phyloP scores from a whole-genome alignment of 2,329 filamentous ascomycete species.

The Pseudogymnoascus sp. region DNA sequence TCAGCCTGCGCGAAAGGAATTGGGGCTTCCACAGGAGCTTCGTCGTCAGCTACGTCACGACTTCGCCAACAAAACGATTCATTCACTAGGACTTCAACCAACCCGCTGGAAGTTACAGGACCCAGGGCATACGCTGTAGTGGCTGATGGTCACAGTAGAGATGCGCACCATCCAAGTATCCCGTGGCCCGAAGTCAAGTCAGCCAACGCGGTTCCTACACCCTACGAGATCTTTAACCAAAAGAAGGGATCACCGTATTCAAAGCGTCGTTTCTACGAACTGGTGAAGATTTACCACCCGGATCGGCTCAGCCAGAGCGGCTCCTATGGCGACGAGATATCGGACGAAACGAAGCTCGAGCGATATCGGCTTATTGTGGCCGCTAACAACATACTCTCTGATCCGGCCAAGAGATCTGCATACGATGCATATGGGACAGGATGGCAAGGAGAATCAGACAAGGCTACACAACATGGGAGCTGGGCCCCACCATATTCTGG shows the following conservation, averaged over 20 bases:
- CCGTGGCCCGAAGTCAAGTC: conserved; percentile 28
- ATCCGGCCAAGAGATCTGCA: conserved; percentile 67
- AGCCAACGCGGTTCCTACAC: conserved; percentile 45
- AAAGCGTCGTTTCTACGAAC: conserved; percentile 78
- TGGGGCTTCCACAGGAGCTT: conserved; percentile 23
- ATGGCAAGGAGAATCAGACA: conserved; percentile 52
- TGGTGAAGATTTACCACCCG: conserved; percentile 95
- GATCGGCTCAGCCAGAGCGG: conserved; percentile 50
- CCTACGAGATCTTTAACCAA: conserved; percentile 77
- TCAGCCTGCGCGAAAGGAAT: conserved; percentile 32
- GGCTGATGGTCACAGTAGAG: conserved; percentile 29
- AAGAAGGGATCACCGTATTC: conserved; percentile 62
- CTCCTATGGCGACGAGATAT: conserved; percentile 38
- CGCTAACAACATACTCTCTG: conserved; percentile 81
- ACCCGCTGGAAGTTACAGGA: conserved; percentile 6
- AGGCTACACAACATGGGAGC: conserved; percentile 19
- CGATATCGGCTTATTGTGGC: conserved; percentile 84
- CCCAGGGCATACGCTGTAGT: conserved; percentile 33
- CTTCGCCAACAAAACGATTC: conserved; percentile 17
- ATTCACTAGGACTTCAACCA: conserved; percentile 14
- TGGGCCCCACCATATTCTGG: conserved; percentile 17
- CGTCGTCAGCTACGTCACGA: conserved; percentile 27
- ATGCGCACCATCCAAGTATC: conserved; percentile 27
- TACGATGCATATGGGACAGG: conserved; percentile 80
- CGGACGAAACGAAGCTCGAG: conserved; percentile 64